A percentile compares a stretch with the other conserved stretches of the same genome.
These are phyloP conservation scores for Polychaeton citri DNA, from an alignment of 2,329 filamentous ascomycete species.

Conservation along the genomic window DNA sequence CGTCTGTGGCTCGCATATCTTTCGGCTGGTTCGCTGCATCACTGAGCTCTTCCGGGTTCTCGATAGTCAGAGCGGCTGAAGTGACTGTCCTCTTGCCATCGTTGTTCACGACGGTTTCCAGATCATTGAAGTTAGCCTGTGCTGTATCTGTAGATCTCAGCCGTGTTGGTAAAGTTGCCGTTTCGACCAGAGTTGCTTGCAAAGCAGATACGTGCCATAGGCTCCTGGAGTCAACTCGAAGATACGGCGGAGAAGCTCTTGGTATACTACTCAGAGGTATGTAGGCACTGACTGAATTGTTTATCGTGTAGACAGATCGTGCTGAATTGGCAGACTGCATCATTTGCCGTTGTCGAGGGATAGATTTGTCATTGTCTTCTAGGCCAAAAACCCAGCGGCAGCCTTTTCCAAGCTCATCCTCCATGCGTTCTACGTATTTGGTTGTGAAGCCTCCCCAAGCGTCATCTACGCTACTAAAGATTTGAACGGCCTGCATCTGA, in stretches of 20 bases:
- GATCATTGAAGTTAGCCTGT: slow-evolving; percentile 43
- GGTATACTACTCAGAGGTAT: slow-evolving; percentile 60
- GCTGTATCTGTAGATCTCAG: slow-evolving; percentile 37
- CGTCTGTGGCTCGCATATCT: too few species aligned
- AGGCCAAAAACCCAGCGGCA: slow-evolving; percentile 79
- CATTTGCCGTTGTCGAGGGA: slow-evolving; percentile 45
- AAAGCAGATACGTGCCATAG: slow-evolving; percentile 72
- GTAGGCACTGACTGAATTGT: slow-evolving; percentile 60
- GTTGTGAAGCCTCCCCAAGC: slow-evolving; percentile 36
- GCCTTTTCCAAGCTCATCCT: slow-evolving; percentile 84
- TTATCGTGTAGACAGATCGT: slow-evolving; percentile 54
- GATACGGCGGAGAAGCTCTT: slow-evolving; percentile 39
- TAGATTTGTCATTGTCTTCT: slow-evolving; percentile 40
- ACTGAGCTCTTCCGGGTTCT: slow-evolving; percentile 21
- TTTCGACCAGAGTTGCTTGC: slow-evolving; percentile 64
- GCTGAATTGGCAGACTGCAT: slow-evolving; percentile 61
- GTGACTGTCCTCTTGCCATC: slow-evolving; percentile 71
- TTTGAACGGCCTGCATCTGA: slow-evolving; percentile 74
- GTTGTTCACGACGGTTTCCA: slow-evolving; percentile 56
- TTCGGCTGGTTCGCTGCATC: slow-evolving; percentile 5
- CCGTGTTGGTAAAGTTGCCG: slow-evolving; percentile 61
- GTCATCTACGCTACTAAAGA: slow-evolving; percentile 40
- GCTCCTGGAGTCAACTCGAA: slow-evolving; percentile 48
- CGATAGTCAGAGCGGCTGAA: slow-evolving; percentile 55
- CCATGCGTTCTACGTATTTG: slow-evolving; percentile 46